Conservation (phyloP, 2,329 filamentous ascomycete genomes). For the Aspergillus intermedius region DNA sequence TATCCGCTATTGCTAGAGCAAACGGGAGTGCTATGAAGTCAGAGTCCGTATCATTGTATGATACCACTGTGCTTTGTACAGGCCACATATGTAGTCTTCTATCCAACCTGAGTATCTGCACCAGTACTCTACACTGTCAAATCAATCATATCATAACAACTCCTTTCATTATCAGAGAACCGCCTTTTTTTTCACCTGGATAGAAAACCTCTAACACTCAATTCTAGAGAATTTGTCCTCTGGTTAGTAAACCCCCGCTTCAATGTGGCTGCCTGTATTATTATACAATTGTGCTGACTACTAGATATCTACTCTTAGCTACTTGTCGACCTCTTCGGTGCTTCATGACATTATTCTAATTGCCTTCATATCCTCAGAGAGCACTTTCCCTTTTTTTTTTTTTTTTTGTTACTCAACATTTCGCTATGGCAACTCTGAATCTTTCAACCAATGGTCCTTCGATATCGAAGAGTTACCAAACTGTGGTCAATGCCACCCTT, state of each 20-base stretch:
- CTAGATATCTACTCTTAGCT: no score
- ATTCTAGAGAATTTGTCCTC: no score
- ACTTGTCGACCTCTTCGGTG: not conserved
- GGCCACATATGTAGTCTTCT: not conserved
- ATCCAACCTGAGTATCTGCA: no score
- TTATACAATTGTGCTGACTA: not conserved
- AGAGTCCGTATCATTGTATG: not conserved
- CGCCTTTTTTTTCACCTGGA: no score
- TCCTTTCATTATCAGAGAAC: no score
- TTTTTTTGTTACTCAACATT: not conserved
- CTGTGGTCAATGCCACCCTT: constrained; percentile 56
- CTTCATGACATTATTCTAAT: not conserved
- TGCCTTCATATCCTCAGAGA: not conserved
- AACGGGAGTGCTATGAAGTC: not conserved
- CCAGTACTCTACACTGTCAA: no score
- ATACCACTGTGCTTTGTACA: not conserved
- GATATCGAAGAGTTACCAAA: constrained; percentile 70
- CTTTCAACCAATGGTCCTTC: constrained; percentile 72
- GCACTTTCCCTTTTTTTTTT: not conserved
- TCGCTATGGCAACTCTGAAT: constrained; percentile 69
- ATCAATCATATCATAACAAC: no score
- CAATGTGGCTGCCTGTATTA: not conserved
- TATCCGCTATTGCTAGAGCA: no score
- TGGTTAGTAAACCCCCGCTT: no score
- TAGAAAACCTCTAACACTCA: no score